Evolutionary conservation across 1,284 basidiomycete genomes (phyloP), one percentile per base, ranked within the genome.

Genomic region (Schizophyllum commune): DNA sequence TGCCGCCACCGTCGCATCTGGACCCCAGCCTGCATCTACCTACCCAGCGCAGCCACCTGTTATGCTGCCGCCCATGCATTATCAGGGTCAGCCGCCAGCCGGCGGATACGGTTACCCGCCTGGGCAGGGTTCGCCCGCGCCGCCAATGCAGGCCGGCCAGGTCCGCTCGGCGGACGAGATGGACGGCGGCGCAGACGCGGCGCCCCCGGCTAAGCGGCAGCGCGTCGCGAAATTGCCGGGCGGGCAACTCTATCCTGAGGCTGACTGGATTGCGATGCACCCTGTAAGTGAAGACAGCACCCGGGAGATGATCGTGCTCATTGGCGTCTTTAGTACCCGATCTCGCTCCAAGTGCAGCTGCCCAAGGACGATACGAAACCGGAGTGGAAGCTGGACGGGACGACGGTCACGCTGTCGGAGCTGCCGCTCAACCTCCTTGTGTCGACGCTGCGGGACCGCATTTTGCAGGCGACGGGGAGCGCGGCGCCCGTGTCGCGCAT

Each of bases 371-470:
- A 86, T 1, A 84, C 88, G 47, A 92, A 91, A 72, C 88, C 94
- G 0, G 94, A 96, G 73, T 96, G 91, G 92, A 94, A 94, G 69
- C 80, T 97, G 61, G 86, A 96, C 68, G 95, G 95, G 0, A 80
- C 79, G 58, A 75, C 86, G 52, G 83, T 95, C 60, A 84, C 83
- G 7, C 80, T 98, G 59, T 81, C 85, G 1, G 93, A 96, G 64
- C 74, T 96, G 33, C 89, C 92, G 3, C 82, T 96, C 68, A 92
- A 83, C 61, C 75, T 92, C 56, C 77, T 94, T 57, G 89, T 96
- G 61, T 92, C 91, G 15, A 90, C 91, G 4, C 77, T 98, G 22
- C 86, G 95, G 60, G 94, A 96, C 71, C 85, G 92, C 59, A 91
- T 96, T 61, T 77, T 91, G 66, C 83, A 86, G 65, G 81, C 85